Base-by-base conservation (phyloP, 2,329 filamentous ascomycete species). In the Colletotrichum sp. region DNA sequence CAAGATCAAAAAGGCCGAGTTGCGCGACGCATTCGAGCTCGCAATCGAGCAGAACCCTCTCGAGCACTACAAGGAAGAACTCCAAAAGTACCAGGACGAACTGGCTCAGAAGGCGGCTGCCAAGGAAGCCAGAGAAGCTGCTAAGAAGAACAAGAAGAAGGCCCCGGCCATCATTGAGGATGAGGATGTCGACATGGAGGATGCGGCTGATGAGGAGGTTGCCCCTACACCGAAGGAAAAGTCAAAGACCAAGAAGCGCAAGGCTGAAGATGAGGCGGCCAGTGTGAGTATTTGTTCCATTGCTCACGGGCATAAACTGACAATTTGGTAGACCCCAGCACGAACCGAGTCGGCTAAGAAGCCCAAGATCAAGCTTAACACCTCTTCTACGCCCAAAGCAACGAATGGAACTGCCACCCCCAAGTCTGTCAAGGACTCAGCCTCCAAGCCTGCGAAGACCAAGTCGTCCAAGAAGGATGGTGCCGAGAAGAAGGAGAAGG, bases 11-110 rank as follows among this genome's bases (percentile, higher is more conserved):
- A 98, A 98, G 86, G 90, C 92, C 75, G 69, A 77, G 57, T 88
- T 99, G 7, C 90, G 94, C 82, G 90, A 91, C 59, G 97, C 97
- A 2, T 98, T 96, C 86, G 86, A 92, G 77, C 90, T 98, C 75
- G 96, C 96, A 13, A 90, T 93, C 16, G 93, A 98, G 83, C 90
- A 93, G 69, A 91, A 98, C 80, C 91, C 94, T 71, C 87, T 99
- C 39, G 88, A 93, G 6, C 92, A 95, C 85, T 99, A 96, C 90
- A 98, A 98, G 87, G 90, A 92, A 15, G 88, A 98, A 77, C 90
- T 99, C 74, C 87, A 89, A 55, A 91, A 93, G 78, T 93, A 93
- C 79, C 89, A 92, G 78, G 93, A 95, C 80, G 92, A 93, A 63
- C 86, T 90, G 70, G 90, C 91, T 9, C 90, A 92, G 77, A 89